phyloP scores from a whole-genome alignment of 305 asterid genomes.

The Fraxinus velutina region DNA sequence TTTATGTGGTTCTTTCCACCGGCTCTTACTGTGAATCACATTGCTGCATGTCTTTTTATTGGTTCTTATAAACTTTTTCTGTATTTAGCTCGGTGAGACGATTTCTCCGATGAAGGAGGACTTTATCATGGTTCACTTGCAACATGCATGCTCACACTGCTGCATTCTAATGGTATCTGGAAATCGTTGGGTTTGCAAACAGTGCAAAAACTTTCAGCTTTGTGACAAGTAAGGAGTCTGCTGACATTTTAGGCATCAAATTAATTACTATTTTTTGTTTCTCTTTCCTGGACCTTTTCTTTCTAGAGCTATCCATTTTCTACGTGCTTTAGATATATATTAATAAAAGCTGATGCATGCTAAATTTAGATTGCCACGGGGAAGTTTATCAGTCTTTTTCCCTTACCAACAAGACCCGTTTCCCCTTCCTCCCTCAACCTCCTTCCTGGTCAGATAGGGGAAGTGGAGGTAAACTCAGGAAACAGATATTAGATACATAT shows the following conservation, averaged over 20 bases:
- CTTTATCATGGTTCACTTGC: conserved; percentile 98
- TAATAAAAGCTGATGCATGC: not conserved
- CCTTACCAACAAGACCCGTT: not conserved
- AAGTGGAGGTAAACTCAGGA: not conserved
- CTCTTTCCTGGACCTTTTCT: not conserved
- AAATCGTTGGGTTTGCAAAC: conserved; percentile 82
- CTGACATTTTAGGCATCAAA: not conserved
- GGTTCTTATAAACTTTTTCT: conserved; percentile 18
- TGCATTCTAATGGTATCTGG: conserved; percentile 88
- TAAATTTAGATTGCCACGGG: not conserved
- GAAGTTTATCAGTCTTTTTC: not conserved
- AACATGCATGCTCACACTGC: conserved; percentile 87
- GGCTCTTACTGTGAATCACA: not conserved
- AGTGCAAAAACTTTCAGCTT: conserved; percentile 81
- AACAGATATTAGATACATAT: not conserved
- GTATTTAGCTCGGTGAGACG: conserved; percentile 85
- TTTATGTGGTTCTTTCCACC: not conserved
- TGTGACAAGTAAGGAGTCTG: conserved; percentile 66
- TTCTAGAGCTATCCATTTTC: not conserved
- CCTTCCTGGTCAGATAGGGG: not conserved
- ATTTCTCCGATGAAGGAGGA: conserved; percentile 98
- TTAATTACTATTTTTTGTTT: not conserved
- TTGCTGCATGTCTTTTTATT: conserved; percentile 19
- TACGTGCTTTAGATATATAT: not conserved
- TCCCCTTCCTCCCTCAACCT: not conserved